Evolutionary conservation across 2,329 filamentous ascomycete species (phyloP), one percentile per base, ranked within the genome.

Genomic region (Fusarium graminum): DNA sequence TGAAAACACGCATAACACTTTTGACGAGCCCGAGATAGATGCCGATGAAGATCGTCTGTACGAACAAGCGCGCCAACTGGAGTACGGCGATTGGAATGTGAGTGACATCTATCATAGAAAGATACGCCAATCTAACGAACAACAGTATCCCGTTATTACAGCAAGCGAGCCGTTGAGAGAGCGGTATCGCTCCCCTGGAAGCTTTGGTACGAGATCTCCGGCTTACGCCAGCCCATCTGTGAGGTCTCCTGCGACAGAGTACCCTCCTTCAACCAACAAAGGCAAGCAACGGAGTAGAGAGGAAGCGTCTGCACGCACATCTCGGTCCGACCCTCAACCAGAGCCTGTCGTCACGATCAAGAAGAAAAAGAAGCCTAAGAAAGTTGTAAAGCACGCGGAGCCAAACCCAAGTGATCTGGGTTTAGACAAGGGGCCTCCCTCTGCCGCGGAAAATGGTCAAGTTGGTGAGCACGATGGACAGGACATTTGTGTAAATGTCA

Each of bases 21-120:
- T 84, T 49, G 81, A 86, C 3, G 83, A 85, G 52, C 79, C 80
- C 3, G 71, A 78, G 10, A 77, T 94, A 29, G 90, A 94, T 71
- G 76, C 83, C 0, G 90, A 92, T 39, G 92, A 94, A 61, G 92
- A 94, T 75, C 79, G 79, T 8, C 80, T 94, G 6, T 94, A 92
- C 69, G 83, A 83, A 22, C 90, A 87, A 71, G 92, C 92, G 2
- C 85, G 90, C 59, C 85, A 88, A 40, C 79, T 94, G 6, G 91
- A 94, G 72, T 94, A 89, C 75, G 92, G 92, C 4, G 94, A 98
- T 74, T 98, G 94, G 93, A 97, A 98, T 78, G 92, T 94, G 80
- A 83, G 92, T 88, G 29, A 29, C 17, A 41, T 19, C 11, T 13
- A 16, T 14, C 17, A 16, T 5, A 16, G 4, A 25, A 1, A 10